phyloP scores from a whole-genome alignment of 768 basidiomycete genomes.

The Daedaleopsis nitida region DNA sequence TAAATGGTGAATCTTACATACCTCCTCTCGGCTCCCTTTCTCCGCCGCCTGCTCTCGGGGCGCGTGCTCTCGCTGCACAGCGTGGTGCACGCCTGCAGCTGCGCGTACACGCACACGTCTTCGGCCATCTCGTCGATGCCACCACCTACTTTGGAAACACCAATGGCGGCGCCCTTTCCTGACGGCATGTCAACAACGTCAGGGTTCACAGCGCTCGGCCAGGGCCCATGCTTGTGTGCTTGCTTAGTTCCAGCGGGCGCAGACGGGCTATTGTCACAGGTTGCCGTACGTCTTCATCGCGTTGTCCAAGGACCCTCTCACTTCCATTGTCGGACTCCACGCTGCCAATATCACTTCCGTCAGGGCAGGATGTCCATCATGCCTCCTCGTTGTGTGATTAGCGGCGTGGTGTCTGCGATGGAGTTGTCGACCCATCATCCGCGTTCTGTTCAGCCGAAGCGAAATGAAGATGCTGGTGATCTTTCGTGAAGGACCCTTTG shows the following conservation, averaged over 20 bases:
- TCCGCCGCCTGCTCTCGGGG: conserved; percentile 11
- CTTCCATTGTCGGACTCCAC: neutral
- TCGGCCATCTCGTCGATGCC: neutral
- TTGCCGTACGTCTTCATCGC: neutral
- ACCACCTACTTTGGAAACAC: neutral
- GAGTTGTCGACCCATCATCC: neutral
- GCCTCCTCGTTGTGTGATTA: neutral
- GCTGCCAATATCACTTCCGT: neutral
- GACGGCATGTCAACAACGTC: neutral
- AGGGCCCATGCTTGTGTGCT: neutral
- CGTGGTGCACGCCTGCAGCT: neutral
- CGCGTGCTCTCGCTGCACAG: neutral
- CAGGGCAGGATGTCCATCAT: neutral
- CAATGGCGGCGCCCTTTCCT: neutral
- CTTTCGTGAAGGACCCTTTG: neutral
- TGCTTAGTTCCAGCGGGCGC: neutral
- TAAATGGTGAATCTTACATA: conserved; percentile 62
- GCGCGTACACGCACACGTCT: neutral
- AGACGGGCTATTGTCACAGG: neutral
- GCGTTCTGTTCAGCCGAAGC: neutral
- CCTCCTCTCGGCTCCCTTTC: conserved; percentile 4
- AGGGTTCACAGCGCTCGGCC: neutral
- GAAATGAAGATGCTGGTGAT: neutral
- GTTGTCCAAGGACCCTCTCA: neutral
- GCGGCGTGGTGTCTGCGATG: neutral